A percentile compares a stretch with the other conserved stretches of the same genome.
phyloP scores from a whole-genome alignment of 2,329 filamentous ascomycete species.

The Monosporascus ibericus region DNA sequence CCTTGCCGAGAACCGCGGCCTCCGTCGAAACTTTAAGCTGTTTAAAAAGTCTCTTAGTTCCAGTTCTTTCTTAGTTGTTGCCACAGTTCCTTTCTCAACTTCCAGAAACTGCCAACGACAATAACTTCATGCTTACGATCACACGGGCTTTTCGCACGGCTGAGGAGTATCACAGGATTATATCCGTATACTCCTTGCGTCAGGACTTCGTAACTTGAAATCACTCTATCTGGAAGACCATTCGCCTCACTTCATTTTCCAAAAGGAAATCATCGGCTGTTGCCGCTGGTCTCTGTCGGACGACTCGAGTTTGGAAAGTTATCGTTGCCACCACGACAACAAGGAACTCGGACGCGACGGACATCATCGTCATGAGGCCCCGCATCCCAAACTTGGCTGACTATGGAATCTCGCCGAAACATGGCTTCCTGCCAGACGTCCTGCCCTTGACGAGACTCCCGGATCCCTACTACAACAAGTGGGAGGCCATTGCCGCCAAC shows the following conservation, averaged over 20 bases:
- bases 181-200: constrained; percentile 61
- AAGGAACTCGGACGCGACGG: too few species aligned
- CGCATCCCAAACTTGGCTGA: constrained; percentile 61
- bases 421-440: constrained; percentile 83
- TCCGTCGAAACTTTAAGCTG: background rate
- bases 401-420: constrained; percentile 70
- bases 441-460: constrained; percentile 74
- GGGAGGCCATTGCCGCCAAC: constrained; percentile 83
- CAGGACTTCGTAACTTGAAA: constrained; percentile 37
- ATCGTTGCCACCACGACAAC: too few species aligned
- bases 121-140: constrained; percentile 29
- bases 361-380: constrained; percentile 43
- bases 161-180: constrained; percentile 55
- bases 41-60: background rate
- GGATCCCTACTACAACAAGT: constrained; percentile 88
- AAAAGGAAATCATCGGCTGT: background rate
- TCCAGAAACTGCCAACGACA: background rate
- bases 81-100: background rate
- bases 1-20: background rate
- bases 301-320: too few species aligned
- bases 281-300: too few species aligned
- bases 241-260: constrained; percentile 6
- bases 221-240: background rate
- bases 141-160: constrained; percentile 41
- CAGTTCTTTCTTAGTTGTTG: background rate